A percentile compares a stretch with the other conserved stretches of the same genome.
phyloP scores from a whole-genome alignment of 176 grass and related monocot species.

The Aegilops umbellulata region DNA sequence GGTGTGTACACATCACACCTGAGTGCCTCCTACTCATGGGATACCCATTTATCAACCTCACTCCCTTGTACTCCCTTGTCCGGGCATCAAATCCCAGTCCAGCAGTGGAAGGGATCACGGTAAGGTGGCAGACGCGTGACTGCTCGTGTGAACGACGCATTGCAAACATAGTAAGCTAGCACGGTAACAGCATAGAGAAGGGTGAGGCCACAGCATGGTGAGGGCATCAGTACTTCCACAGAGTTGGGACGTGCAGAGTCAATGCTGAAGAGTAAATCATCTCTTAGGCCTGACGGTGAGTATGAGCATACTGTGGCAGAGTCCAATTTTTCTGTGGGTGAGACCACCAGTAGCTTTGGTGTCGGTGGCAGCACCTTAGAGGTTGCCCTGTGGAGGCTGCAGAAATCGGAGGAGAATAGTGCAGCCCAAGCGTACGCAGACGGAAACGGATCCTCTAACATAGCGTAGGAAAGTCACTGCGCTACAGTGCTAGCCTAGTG shows the following conservation, averaged over 20 bases:
- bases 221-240: not conserved
- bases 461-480: too few species aligned
- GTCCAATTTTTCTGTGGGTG: not conserved
- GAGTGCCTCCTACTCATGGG: not conserved
- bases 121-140: not conserved
- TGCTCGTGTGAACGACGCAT: not conserved
- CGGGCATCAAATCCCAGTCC: not conserved
- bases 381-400: not conserved
- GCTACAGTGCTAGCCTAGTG: too few species aligned
- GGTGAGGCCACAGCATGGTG: not conserved
- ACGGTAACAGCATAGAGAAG: not conserved
- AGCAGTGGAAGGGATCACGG: not conserved
- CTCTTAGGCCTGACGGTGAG: not conserved
- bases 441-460: too few species aligned
- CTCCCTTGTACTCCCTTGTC: slow-evolving; percentile 1
- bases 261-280: slow-evolving; percentile 8
- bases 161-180: not conserved
- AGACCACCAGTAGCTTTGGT: slow-evolving; percentile 4
- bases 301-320: not conserved
- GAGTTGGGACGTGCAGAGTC: not conserved
- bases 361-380: not conserved
- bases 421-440: too few species aligned
- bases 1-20: slow-evolving; percentile 1
- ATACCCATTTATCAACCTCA: not conserved
- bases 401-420: not conserved